Evolutionary conservation across 257 asterid genomes (phyloP).

Genomic region (Sherardia arvensis): DNA sequence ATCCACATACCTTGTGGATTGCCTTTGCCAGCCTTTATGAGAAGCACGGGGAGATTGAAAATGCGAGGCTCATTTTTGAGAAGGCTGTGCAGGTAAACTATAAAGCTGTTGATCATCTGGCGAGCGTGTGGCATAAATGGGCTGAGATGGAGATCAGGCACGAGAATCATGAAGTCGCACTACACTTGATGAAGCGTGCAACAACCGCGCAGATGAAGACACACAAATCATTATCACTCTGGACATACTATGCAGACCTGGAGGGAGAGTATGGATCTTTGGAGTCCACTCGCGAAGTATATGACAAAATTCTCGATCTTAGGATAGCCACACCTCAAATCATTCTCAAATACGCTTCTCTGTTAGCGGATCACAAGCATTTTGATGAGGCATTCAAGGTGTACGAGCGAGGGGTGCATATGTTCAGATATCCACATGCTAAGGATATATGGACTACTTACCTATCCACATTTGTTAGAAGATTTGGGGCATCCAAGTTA

Average conservation of each 20-base stretch:
- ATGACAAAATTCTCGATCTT: slow-evolving; percentile 83
- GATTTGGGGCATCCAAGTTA: slow-evolving; percentile 84
- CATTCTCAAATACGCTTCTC: slow-evolving; percentile 83
- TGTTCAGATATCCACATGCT: slow-evolving; percentile 90
- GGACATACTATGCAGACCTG: slow-evolving; percentile 94
- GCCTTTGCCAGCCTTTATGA: slow-evolving; percentile 46
- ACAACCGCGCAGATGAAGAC: slow-evolving; percentile 93
- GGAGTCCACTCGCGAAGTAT: slow-evolving; percentile 85
- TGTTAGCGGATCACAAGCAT: slow-evolving; percentile 79
- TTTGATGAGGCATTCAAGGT: slow-evolving; percentile 96
- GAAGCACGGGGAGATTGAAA: slow-evolving; percentile 59
- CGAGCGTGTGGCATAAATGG: slow-evolving; percentile 97
- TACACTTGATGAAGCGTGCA: slow-evolving; percentile 90
- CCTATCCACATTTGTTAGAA: slow-evolving; percentile 79
- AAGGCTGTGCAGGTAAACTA: slow-evolving; percentile 95
- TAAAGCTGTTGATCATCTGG: slow-evolving; percentile 86
- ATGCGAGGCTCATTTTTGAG: slow-evolving; percentile 87
- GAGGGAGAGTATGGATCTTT: slow-evolving; percentile 85
- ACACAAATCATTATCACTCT: slow-evolving; percentile 78
- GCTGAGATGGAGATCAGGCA: slow-evolving; percentile 98
- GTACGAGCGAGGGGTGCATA: slow-evolving; percentile 91
- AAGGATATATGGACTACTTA: slow-evolving; percentile 94
- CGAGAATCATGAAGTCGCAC: slow-evolving; percentile 77
- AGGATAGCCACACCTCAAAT: slow-evolving; percentile 96
- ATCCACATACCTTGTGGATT: slow-evolving; percentile 92